phyloP scores from a whole-genome alignment of 305 asterid genomes.

The Plantago rigida region DNA sequence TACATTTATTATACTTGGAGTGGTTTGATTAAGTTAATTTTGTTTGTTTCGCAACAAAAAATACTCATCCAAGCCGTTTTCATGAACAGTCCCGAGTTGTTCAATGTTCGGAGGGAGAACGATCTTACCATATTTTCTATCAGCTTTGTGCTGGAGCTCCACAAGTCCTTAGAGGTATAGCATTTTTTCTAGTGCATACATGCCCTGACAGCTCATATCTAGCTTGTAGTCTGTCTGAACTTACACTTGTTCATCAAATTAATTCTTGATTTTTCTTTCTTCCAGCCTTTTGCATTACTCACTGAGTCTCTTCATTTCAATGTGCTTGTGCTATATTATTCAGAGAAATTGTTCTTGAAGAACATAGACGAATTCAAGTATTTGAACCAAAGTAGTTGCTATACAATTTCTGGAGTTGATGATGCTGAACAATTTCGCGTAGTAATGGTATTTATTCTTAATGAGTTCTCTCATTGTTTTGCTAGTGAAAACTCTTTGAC shows the following conservation, averaged over 20 bases:
- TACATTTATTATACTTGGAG: conserved; percentile 29
- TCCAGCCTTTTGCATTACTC: neutral
- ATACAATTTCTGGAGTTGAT: conserved; percentile 70
- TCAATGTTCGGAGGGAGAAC: conserved; percentile 84
- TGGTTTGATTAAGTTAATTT: conserved; percentile 21
- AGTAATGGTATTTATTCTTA: conserved; percentile 47
- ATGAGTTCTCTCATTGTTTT: conserved; percentile 24
- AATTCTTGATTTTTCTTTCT: neutral
- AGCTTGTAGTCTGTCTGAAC: no score
- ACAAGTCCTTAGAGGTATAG: conserved; percentile 60
- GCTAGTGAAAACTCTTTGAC: conserved; percentile 6
- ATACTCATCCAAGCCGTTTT: conserved; percentile 30
- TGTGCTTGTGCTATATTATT: conserved; percentile 18
- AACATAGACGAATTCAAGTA: conserved; percentile 64
- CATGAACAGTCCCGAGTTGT: conserved; percentile 85
- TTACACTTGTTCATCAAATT: conserved; percentile 4
- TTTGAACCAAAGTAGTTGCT: conserved; percentile 76
- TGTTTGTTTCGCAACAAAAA: conserved; percentile 14
- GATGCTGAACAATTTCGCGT: conserved; percentile 79
- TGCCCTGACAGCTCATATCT: neutral
- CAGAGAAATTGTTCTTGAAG: conserved; percentile 71
- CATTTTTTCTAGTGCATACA: neutral
- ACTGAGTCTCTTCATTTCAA: neutral
- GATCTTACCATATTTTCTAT: conserved; percentile 92
- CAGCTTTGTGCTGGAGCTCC: conserved; percentile 99